phyloP scores from a whole-genome alignment of 805 yeast genomes.

The Suhomyces emberorum region DNA sequence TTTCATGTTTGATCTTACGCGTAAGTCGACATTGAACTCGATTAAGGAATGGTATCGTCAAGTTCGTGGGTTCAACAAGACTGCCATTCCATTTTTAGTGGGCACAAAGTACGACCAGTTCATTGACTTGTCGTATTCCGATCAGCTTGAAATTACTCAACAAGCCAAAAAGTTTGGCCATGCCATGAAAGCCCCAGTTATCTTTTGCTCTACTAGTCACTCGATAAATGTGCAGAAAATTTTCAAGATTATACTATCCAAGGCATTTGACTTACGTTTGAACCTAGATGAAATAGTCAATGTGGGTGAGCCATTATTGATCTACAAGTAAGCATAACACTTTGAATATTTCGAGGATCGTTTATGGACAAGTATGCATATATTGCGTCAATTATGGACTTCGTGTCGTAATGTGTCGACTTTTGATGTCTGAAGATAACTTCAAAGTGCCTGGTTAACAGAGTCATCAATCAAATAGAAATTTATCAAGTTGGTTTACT shows the following conservation, averaged over 20 bases:
- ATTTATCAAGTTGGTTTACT: too few relatives aligned
- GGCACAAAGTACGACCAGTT: constrained; percentile 94
- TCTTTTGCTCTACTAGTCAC: constrained; percentile 88
- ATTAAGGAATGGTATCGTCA: constrained; percentile 94
- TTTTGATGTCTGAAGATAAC: too few relatives aligned
- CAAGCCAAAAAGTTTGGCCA: constrained; percentile 81
- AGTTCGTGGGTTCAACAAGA: constrained; percentile 82
- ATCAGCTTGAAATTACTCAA: constrained; percentile 79
- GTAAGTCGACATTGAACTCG: constrained; percentile 82
- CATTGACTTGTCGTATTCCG: constrained; percentile 70
- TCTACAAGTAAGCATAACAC: constrained; percentile 46
- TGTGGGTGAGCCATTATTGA: constrained; percentile 87
- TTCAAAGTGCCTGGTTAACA: too few relatives aligned
- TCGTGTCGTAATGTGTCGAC: too few relatives aligned
- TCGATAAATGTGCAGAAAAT: constrained; percentile 92
- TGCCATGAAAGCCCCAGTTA: constrained; percentile 82
- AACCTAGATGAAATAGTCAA: constrained; percentile 80
- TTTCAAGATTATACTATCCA: constrained; percentile 84
- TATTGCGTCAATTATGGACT: too few relatives aligned
- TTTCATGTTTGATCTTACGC: constrained; percentile 83
- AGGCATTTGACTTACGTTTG: constrained; percentile 82
- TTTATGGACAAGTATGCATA: too few relatives aligned
- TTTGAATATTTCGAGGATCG: too few relatives aligned
- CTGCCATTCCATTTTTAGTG: constrained; percentile 85
- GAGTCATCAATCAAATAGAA: too few relatives aligned